Percentiles rank a stretch among this genome's conserved stretches.
Conservation (phyloP, 768 basidiomycete species). For the Hortiboletus campestris region DNA sequence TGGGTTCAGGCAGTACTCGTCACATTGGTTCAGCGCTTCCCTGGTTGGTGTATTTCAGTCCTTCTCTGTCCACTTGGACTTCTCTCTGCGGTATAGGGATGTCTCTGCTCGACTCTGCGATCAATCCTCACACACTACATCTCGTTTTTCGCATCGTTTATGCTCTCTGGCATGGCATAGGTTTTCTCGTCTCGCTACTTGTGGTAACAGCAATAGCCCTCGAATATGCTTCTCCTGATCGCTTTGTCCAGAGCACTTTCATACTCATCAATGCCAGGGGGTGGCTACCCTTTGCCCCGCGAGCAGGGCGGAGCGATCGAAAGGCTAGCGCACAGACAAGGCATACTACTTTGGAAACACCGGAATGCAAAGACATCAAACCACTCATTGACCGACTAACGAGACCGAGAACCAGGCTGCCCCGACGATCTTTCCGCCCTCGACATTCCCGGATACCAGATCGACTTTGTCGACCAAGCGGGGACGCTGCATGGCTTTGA, state of each 20-base stretch:
- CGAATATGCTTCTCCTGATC: constrained; percentile 3
- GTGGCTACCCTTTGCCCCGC: constrained; percentile 5
- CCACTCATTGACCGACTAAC: neutral
- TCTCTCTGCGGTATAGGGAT: constrained; percentile 10
- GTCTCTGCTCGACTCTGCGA: neutral
- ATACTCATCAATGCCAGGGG: constrained; percentile 34
- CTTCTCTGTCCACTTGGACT: neutral
- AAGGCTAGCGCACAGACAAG: neutral
- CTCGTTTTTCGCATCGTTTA: constrained; percentile 22
- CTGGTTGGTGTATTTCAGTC: constrained; percentile 21
- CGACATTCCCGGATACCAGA: constrained; percentile 50
- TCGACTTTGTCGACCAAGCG: constrained; percentile 36
- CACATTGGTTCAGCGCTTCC: constrained; percentile 15
- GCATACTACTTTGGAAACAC: neutral
- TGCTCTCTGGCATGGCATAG: constrained; percentile 32
- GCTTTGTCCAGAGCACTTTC: constrained; percentile 33
- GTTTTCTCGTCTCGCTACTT: constrained; percentile 36
- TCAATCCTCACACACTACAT: constrained; percentile 30
- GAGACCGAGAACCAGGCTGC: neutral
- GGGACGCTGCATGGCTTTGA: constrained; percentile 21
- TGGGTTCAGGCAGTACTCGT: constrained; percentile 22
- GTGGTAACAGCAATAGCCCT: constrained; percentile 36
- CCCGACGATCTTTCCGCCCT: constrained; percentile 15
- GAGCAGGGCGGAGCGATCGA: neutral
- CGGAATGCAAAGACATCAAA: too few relatives aligned